phyloP scores from a whole-genome alignment of 306 rosid genomes.

The Acacia crassicarpa region DNA sequence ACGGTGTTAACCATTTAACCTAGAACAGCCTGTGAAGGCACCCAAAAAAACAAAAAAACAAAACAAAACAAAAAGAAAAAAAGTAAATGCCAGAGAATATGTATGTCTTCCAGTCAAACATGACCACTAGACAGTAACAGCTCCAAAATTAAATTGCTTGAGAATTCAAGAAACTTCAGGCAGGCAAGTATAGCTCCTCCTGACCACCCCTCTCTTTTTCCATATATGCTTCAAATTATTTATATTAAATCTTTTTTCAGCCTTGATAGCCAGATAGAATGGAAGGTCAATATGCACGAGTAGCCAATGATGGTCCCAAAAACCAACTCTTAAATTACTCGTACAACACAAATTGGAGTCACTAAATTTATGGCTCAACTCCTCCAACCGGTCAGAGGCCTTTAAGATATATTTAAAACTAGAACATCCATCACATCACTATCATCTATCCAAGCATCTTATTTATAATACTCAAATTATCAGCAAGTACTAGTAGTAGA shows the following conservation, averaged over 20 bases:
- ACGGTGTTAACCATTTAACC: conserved; percentile 2
- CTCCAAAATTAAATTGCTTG: not conserved
- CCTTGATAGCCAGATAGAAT: not conserved
- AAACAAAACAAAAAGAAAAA: too few relatives aligned
- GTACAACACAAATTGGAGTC: not conserved
- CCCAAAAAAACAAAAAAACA: too few relatives aligned
- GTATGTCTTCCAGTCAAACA: not conserved
- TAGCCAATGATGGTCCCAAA: not conserved
- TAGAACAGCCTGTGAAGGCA: not conserved
- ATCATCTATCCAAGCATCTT: not conserved
- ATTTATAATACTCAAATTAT: conserved; percentile 1
- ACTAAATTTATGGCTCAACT: not conserved
- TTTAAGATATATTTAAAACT: not conserved
- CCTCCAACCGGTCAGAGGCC: not conserved
- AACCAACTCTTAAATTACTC: not conserved
- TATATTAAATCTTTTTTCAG: not conserved
- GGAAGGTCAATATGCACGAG: not conserved
- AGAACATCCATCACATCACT: not conserved
- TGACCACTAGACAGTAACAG: not conserved
- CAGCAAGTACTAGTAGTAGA: conserved; percentile 11
- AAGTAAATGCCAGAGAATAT: not conserved
- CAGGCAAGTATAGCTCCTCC: not conserved
- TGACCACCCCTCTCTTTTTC: not conserved
- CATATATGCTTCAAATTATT: not conserved
- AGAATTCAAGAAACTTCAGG: conserved; percentile 11